Base-by-base conservation (phyloP, 345 rosid genomes). In the Eucalyptus pauciflora region DNA sequence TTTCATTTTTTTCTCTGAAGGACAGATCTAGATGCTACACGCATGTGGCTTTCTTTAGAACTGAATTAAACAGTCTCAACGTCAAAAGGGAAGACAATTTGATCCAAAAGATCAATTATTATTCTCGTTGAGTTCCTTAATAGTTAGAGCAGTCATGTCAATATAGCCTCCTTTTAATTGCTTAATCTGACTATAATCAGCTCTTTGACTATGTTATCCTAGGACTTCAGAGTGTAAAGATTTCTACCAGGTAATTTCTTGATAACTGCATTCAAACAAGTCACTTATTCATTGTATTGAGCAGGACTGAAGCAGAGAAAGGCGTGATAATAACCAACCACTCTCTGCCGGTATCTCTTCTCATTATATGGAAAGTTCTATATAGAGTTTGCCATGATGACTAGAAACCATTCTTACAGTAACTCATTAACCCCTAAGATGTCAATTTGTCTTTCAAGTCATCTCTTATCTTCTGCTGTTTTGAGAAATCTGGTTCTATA, bases 251-350 rank as follows among this genome's bases (percentile, higher is more conserved):
- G 85, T 10, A 41, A 41, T 76, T 76, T 76, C 85, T 76, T 76
- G 15, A 76, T 76, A 41, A 41, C 48, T 33, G 67, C 31, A 3
- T 51, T 76, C 29, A 41, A 41, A 20, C 85, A 76, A 76, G 56
- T 67, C 17, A 24, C 24, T 46, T 51, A 81, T 46, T 62, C 76
- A 48, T 27, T 51, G 43, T 48, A 3, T 67, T 92, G 67, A 88
- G 86, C 96, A 96, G 99, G 99, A 95, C 92, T 81, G 99, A 98
- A 93, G 95, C 97, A 86, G 99, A 98, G 93, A 96, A 97, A 93
- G 98, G 98, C 51, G 95, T 98, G 90, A 93, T 96, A 50, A 92
- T 98, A 87, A 98, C 98, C 88, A 95, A 95, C 89, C 99, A 96
- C 87, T 97, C 99, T n/a, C 92, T 98, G 88, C 91, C 50, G 94